Evolutionary conservation across 495 filamentous ascomycete species (phyloP).

Genomic region (Talaromyces borbonicus): DNA sequence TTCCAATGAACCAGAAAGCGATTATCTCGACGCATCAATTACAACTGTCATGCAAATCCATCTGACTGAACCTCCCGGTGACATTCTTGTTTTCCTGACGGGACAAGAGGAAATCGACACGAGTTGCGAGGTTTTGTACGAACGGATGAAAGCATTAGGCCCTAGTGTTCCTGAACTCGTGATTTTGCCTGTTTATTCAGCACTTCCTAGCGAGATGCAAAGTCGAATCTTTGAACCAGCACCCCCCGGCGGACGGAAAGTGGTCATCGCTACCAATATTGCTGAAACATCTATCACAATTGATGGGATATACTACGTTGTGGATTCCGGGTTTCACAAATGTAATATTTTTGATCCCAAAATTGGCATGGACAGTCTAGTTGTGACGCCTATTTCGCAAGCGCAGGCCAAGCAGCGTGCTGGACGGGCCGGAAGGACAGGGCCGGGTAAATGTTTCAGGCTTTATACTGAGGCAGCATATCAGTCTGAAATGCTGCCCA

Average conservation of each 20-base stretch:
- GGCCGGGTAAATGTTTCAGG: conserved; percentile 92
- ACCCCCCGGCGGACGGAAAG: conserved; percentile 79
- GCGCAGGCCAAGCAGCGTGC: conserved; percentile 93
- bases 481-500: conserved; percentile 95
- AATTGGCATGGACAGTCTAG: conserved; percentile 91
- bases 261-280: conserved; percentile 98
- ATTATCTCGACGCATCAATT: conserved; percentile 93
- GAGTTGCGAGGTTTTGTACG: conserved; percentile 78
- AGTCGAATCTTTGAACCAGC: conserved; percentile 91
- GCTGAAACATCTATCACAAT: conserved; percentile 97
- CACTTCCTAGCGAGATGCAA: conserved; percentile 87
- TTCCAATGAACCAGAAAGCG: conserved; percentile 83
- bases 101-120: conserved; percentile 98
- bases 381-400: conserved; percentile 92
- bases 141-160: conserved; percentile 93
- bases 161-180: conserved; percentile 84
- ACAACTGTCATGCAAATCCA: conserved; percentile 98
- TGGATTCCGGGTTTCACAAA: conserved; percentile 96
- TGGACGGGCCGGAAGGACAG: conserved; percentile 87
- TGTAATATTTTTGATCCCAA: conserved; percentile 96
- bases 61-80: conserved; percentile 77
- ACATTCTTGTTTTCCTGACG: conserved; percentile 92
- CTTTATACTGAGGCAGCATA: conserved; percentile 94
- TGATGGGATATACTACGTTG: conserved; percentile 92
- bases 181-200: conserved; percentile 90